Evolutionary conservation across 2,329 filamentous ascomycete species (phyloP).

Genomic region (Botryosphaeria dothidea): DNA sequence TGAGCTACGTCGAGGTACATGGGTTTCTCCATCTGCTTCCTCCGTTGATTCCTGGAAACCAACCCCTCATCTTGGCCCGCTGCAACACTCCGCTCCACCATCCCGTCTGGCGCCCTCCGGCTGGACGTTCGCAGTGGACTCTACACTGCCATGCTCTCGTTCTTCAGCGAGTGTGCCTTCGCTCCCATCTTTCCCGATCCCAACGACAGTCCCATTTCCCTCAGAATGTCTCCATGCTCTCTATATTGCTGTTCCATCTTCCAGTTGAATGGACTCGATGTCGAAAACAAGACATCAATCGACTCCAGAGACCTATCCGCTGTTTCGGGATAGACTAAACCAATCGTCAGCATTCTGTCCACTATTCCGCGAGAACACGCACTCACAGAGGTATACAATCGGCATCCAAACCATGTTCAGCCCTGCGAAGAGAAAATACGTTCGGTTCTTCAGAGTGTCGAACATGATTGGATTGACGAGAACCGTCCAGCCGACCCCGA

Average conservation of each 20-base stretch:
- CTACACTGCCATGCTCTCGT: neutral
- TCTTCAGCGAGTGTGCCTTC: neutral
- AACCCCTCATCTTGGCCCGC: no score
- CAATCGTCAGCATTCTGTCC: neutral
- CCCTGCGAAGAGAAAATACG: slow-evolving; percentile 55
- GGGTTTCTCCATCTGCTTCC: neutral
- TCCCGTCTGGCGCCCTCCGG: no score
- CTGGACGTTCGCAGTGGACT: neutral
- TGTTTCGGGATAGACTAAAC: slow-evolving; percentile 44
- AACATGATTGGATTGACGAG: slow-evolving; percentile 58
- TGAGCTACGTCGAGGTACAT: neutral
- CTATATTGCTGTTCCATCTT: slow-evolving; percentile 47
- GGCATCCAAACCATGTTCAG: slow-evolving; percentile 55
- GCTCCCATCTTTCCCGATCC: neutral
- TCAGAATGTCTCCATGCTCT: slow-evolving; percentile 34
- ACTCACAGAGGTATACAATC: slow-evolving; percentile 46
- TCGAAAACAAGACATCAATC: slow-evolving; percentile 53
- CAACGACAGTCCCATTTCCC: slow-evolving; percentile 21
- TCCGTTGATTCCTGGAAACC: no score
- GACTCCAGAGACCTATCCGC: slow-evolving; percentile 52
- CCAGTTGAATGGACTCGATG: slow-evolving; percentile 46
- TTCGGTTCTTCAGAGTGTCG: slow-evolving; percentile 46
- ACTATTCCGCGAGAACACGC: neutral
- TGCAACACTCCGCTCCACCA: neutral
- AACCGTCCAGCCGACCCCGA: slow-evolving; percentile 57